A percentile compares a stretch with the other conserved stretches of the same genome.
phyloP scores from a whole-genome alignment of 2,329 filamentous ascomycete species.

The Botrytis medusae region DNA sequence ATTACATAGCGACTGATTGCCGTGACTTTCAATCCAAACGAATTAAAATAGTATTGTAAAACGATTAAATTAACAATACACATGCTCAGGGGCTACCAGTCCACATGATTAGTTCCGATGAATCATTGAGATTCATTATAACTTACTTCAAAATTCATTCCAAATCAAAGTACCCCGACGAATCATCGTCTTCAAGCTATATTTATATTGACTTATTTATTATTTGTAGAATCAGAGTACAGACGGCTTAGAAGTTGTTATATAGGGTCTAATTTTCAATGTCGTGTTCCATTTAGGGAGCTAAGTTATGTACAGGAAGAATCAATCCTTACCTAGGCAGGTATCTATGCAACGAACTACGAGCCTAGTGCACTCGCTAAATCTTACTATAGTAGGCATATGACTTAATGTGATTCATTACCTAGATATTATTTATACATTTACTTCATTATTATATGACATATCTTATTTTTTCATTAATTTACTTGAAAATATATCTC shows the following conservation, averaged over 20 bases:
- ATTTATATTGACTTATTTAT: not conserved
- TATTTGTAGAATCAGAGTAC: not conserved
- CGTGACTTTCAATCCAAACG: not conserved
- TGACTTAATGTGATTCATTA: not conserved
- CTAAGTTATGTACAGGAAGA: not conserved
- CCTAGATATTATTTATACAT: not conserved
- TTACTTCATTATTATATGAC: not conserved
- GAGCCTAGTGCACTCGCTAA: not conserved
- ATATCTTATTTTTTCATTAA: fast-evolving
- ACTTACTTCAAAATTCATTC: not conserved
- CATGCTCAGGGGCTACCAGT: not conserved
- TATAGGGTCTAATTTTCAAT: not conserved
- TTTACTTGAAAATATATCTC: not conserved
- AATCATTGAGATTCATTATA: not conserved
- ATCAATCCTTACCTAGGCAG: not conserved
- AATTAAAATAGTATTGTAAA: not conserved
- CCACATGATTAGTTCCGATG: not conserved
- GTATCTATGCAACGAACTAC: not conserved
- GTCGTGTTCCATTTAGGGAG: not conserved
- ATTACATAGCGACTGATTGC: not conserved
- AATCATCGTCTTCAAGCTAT: not conserved
- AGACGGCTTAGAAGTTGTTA: not conserved
- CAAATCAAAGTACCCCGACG: not conserved
- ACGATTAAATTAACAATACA: not conserved
- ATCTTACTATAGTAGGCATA: not conserved